A percentile compares a stretch with the other conserved stretches of the same genome.
Conservation (phyloP, 495 filamentous ascomycete species). For the Chlorociboria aeruginascens region DNA sequence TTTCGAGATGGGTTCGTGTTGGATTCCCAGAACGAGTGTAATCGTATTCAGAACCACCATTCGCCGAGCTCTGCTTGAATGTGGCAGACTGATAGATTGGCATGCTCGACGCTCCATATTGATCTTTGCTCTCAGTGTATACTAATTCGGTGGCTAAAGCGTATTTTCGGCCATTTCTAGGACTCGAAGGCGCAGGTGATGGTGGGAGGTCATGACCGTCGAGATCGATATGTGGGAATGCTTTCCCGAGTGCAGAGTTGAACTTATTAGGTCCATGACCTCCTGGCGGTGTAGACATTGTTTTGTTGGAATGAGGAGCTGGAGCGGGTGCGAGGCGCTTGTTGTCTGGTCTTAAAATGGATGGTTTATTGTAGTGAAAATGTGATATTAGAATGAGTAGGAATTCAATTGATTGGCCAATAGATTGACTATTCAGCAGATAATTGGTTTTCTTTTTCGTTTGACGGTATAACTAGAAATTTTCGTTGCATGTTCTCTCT, state of each 20-base stretch:
- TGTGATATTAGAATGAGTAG: too few relatives aligned
- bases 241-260: slow-evolving; percentile 44
- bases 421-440: too few relatives aligned
- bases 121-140: slow-evolving; percentile 87
- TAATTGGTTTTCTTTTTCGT: too few relatives aligned
- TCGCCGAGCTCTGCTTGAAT: slow-evolving; percentile 82
- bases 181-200: slow-evolving; percentile 88
- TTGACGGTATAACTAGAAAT: too few relatives aligned
- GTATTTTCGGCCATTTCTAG: slow-evolving; percentile 68
- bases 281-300: slow-evolving; percentile 29
- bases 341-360: too few relatives aligned
- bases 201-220: slow-evolving; percentile 87
- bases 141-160: slow-evolving; percentile 92
- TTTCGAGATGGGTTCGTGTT: slow-evolving; percentile 89
- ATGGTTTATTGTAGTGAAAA: too few relatives aligned
- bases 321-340: not conserved
- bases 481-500: too few relatives aligned
- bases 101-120: slow-evolving; percentile 89
- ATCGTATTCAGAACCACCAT: slow-evolving; percentile 76
- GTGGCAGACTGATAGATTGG: slow-evolving; percentile 98
- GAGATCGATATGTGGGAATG: slow-evolving; percentile 62
- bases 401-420: too few relatives aligned
- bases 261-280: slow-evolving; percentile 11
- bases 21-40: slow-evolving; percentile 97
- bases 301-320: not conserved